These are phyloP conservation scores for Plasmodium fragile DNA, from an alignment of 169 alveolate genomes.

Conservation along the genomic window DNA sequence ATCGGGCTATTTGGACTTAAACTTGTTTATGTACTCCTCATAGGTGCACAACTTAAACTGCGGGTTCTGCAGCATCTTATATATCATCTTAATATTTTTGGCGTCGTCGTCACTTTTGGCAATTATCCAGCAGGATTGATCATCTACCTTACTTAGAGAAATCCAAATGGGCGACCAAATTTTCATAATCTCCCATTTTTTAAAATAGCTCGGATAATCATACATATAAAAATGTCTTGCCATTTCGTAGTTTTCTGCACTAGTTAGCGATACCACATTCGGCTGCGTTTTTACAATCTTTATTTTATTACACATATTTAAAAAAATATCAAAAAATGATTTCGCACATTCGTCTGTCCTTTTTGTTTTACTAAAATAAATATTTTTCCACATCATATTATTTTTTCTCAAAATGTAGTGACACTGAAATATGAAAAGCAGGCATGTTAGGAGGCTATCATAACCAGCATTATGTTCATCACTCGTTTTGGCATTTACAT, in stretches of 20 bases:
- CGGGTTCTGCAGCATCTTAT: constrained; percentile 88
- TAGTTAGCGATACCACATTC: constrained; percentile 82
- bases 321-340: constrained; percentile 62
- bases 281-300: constrained; percentile 91
- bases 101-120: constrained; percentile 90
- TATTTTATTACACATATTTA: constrained; percentile 79
- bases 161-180: constrained; percentile 92
- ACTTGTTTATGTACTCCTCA: constrained; percentile 78
- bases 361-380: constrained; percentile 43
- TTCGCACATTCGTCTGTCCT: constrained; percentile 14
- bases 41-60: constrained; percentile 85
- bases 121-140: constrained; percentile 89
- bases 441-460: constrained; percentile 90
- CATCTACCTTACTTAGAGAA: constrained; percentile 86
- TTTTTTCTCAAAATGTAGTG: constrained; percentile 77
- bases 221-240: constrained; percentile 89
- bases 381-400: constrained; percentile 64
- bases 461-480: constrained; percentile 90
- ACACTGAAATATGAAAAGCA: constrained; percentile 87
- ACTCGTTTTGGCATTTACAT: constrained; percentile 48
- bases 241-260: constrained; percentile 86
- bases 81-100: constrained; percentile 83
- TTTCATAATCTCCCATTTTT: constrained; percentile 92
- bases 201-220: constrained; percentile 88
- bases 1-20: constrained; percentile 30